Evolutionary conservation across 208 protist genomes (phyloP).

Genomic region (Acanthamoeba triangularis): DNA sequence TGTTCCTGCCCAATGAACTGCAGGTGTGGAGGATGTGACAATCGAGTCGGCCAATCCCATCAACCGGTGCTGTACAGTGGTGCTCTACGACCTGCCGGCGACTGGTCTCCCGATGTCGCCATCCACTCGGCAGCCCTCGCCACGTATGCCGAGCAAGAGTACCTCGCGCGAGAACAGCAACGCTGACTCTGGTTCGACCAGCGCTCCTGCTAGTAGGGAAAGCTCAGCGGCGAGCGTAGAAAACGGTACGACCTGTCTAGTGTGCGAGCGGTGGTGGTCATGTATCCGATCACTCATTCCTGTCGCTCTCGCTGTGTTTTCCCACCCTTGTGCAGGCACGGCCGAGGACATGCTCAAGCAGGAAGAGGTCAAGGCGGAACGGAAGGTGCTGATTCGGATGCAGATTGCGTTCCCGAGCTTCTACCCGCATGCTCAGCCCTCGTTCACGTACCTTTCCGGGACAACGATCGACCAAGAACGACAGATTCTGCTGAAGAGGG

Average conservation of each 20-base stretch:
- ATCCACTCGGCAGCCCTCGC: not conserved
- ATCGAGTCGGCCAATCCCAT: constrained; percentile 1
- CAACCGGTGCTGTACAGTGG: not conserved
- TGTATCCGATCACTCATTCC: too few relatives aligned
- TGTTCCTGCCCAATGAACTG: not conserved
- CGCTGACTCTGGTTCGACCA: not conserved
- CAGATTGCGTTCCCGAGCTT: constrained; percentile 54
- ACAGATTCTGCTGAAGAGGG: constrained; percentile 34
- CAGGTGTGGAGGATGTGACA: not conserved
- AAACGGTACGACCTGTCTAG: not conserved
- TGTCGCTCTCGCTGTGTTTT: too few relatives aligned
- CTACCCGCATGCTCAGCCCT: constrained; percentile 43
- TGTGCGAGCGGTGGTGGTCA: too few relatives aligned
- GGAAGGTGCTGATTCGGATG: constrained; percentile 12
- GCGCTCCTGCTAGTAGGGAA: too few relatives aligned
- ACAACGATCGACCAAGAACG: constrained; percentile 14
- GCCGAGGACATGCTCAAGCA: not conserved
- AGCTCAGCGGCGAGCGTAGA: not conserved
- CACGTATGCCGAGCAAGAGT: not conserved
- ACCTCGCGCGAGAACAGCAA: not conserved
- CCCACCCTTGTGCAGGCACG: too few relatives aligned
- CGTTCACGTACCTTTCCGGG: not conserved
- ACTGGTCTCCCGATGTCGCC: not conserved
- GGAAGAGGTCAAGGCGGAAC: not conserved
- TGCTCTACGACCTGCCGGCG: not conserved